phyloP scores from a whole-genome alignment of 2,329 filamentous ascomycete genomes.

The Colletotrichum endophyticum region DNA sequence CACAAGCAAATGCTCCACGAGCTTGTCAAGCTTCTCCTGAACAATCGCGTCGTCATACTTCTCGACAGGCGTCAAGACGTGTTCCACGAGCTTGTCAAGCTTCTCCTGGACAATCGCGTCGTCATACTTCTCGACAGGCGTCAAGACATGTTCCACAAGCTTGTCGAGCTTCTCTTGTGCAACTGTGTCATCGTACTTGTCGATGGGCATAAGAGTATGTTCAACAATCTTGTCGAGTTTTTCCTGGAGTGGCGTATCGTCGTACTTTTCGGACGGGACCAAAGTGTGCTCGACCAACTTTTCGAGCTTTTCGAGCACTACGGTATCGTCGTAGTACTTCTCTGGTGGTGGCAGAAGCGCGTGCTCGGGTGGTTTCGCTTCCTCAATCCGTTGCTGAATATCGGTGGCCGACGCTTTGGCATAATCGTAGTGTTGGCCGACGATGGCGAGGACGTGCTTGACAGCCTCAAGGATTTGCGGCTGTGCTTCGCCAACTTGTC shows the following conservation, averaged over 20 bases:
- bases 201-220: not conserved
- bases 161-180: slow-evolving; percentile 12
- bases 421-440: slow-evolving; percentile 88
- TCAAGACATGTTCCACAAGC: not conserved
- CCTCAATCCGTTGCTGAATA: slow-evolving; percentile 64
- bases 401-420: slow-evolving; percentile 69
- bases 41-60: slow-evolving; percentile 28
- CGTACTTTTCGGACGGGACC: slow-evolving; percentile 60
- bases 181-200: not conserved
- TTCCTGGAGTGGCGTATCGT: slow-evolving; percentile 44
- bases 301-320: slow-evolving; percentile 30
- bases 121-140: slow-evolving; percentile 23
- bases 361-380: slow-evolving; percentile 55
- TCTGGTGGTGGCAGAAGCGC: slow-evolving; percentile 8
- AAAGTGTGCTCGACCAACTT: slow-evolving; percentile 63
- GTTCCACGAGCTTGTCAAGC: slow-evolving; percentile 9
- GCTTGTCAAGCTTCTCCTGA: slow-evolving; percentile 33
- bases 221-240: slow-evolving; percentile 39
- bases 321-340: slow-evolving; percentile 24
- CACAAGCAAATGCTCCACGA: slow-evolving; percentile 63
- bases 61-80: slow-evolving; percentile 2
- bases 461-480: slow-evolving; percentile 88
- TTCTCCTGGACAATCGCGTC: slow-evolving; percentile 9
- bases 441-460: slow-evolving; percentile 81
- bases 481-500: slow-evolving; percentile 80